Evolutionary conservation across 2,329 filamentous ascomycete species (phyloP).

Genomic region (Aurifilum marmelostoma): DNA sequence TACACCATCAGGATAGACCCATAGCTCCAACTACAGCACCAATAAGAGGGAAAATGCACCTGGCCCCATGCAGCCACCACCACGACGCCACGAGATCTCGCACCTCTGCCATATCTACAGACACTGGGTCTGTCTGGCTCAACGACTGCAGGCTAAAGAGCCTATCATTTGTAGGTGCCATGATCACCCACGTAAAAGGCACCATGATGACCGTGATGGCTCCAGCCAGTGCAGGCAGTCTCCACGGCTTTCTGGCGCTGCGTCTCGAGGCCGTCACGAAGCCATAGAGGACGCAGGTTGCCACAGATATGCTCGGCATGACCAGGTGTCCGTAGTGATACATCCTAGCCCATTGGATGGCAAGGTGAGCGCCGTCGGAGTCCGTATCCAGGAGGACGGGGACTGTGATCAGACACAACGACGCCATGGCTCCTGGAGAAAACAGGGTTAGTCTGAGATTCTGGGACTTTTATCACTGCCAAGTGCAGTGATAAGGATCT

Average conservation of each 20-base stretch:
- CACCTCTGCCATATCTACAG: background rate
- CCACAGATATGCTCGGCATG: slow-evolving; percentile 36
- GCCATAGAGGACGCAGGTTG: slow-evolving; percentile 33
- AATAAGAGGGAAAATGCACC: slow-evolving; percentile 2
- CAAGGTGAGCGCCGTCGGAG: slow-evolving; percentile 32
- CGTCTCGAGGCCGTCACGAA: slow-evolving; percentile 25
- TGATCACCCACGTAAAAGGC: slow-evolving; percentile 9
- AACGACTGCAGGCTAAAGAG: background rate
- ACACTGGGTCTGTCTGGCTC: background rate
- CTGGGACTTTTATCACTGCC: too few relatives aligned
- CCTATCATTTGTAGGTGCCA: slow-evolving; percentile 37
- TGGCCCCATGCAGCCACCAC: background rate
- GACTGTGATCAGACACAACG: slow-evolving; percentile 35
- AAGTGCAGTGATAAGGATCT: background rate
- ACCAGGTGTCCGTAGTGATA: slow-evolving; percentile 40
- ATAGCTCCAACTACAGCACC: background rate
- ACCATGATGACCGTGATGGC: background rate
- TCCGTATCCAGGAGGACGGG: slow-evolving; percentile 39
- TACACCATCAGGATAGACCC: background rate
- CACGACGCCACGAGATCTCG: background rate
- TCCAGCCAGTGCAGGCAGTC: background rate
- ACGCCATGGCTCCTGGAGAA: slow-evolving; percentile 9
- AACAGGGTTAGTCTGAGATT: background rate
- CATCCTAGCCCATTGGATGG: slow-evolving; percentile 38
- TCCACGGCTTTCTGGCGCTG: background rate